Evolutionary conservation across 805 yeast species (phyloP).

Genomic region (Komagataella pastoris): DNA sequence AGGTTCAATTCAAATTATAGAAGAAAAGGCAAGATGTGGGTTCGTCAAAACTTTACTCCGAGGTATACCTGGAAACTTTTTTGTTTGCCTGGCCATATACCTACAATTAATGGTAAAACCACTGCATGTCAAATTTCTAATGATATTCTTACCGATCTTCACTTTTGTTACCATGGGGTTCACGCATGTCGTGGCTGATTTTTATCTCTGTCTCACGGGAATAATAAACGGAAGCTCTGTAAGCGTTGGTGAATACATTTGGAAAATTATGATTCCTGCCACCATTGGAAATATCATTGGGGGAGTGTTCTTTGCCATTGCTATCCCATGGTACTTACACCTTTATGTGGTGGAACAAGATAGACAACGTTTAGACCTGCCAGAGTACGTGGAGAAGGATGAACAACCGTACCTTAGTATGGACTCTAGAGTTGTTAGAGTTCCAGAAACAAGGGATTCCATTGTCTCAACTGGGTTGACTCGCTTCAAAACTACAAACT

Average conservation of each 20-base stretch:
- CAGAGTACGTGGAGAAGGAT: slow-evolving; percentile 58
- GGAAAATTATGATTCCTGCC: slow-evolving; percentile 65
- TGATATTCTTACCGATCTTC: slow-evolving; percentile 57
- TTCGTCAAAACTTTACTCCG: slow-evolving; percentile 57
- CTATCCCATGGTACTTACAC: slow-evolving; percentile 64
- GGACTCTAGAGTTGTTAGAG: slow-evolving; percentile 69
- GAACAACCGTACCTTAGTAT: slow-evolving; percentile 69
- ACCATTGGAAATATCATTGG: slow-evolving; percentile 69
- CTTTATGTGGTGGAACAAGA: slow-evolving; percentile 62
- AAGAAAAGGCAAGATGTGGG: slow-evolving; percentile 25
- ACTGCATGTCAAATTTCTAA: slow-evolving; percentile 53
- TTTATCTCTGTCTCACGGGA: slow-evolving; percentile 57
- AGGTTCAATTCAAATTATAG: slow-evolving; percentile 36
- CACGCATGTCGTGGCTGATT: slow-evolving; percentile 75
- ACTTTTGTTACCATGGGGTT: slow-evolving; percentile 72
- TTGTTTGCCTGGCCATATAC: slow-evolving; percentile 63
- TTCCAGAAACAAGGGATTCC: slow-evolving; percentile 8
- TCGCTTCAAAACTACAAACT: neutral
- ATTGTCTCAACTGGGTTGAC: slow-evolving; percentile 1
- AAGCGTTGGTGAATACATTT: slow-evolving; percentile 49
- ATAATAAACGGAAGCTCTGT: slow-evolving; percentile 53
- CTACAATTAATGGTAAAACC: slow-evolving; percentile 72
- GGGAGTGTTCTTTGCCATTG: slow-evolving; percentile 53
- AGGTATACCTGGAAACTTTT: slow-evolving; percentile 68
- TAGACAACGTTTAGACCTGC: slow-evolving; percentile 45